These are phyloP conservation scores for Moelleriella libera DNA, from an alignment of 2,329 filamentous ascomycete species.

Conservation along the genomic window DNA sequence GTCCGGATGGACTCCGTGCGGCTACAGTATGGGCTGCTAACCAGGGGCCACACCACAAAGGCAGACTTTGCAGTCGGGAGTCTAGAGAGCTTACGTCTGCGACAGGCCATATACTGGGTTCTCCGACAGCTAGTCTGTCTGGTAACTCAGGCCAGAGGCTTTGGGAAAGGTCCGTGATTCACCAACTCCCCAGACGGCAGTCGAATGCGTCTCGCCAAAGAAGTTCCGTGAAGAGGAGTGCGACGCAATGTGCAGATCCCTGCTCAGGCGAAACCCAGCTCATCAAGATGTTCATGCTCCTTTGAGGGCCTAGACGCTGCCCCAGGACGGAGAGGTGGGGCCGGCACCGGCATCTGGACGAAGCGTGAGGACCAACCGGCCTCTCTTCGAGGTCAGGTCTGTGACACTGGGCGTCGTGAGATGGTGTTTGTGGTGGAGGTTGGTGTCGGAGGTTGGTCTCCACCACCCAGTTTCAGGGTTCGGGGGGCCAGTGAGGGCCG, in stretches of 20 bases:
- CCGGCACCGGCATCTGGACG: neutral
- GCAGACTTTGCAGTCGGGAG: neutral
- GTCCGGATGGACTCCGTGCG: neutral
- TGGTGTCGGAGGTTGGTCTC: constrained; percentile 1
- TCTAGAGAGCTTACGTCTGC: neutral
- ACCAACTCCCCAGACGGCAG: neutral
- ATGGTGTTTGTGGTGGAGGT: neutral
- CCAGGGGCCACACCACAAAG: neutral
- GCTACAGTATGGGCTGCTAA: neutral
- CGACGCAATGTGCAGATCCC: neutral
- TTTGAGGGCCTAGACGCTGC: neutral
- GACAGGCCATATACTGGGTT: neutral
- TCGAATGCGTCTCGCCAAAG: neutral
- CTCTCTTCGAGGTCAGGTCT: neutral
- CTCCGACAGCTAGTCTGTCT: constrained; percentile 2
- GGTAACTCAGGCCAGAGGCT: neutral
- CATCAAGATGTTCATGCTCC: neutral
- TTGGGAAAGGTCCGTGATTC: constrained; percentile 2
- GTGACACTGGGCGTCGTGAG: constrained; percentile 1
- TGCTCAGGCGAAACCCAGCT: neutral
- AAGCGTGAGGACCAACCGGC: neutral
- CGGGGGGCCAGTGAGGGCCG: neutral
- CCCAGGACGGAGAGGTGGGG: neutral
- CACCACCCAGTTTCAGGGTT: constrained; percentile 1
- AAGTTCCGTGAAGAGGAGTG: neutral